Evolutionary conservation across 441 rosid genomes (phyloP).

Genomic region (Populus hybrid): DNA sequence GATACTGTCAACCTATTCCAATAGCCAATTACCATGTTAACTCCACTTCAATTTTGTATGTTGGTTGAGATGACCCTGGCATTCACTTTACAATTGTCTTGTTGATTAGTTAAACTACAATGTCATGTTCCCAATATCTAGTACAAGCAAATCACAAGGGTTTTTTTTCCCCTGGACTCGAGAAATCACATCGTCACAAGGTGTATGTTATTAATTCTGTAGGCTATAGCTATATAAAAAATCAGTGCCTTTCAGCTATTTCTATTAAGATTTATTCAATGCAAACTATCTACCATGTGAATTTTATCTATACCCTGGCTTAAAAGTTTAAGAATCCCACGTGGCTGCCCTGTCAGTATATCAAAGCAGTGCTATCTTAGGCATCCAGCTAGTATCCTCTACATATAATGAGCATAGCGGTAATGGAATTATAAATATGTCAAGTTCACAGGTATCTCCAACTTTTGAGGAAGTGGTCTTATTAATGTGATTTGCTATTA

Average conservation of each 20-base stretch:
- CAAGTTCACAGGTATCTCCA: background rate
- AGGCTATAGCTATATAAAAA: background rate
- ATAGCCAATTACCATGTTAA: background rate
- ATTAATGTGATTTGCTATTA: background rate
- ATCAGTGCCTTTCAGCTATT: background rate
- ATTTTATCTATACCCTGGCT: too few relatives aligned
- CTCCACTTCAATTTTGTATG: background rate
- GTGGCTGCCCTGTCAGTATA: background rate
- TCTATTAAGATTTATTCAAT: background rate
- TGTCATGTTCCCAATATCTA: background rate
- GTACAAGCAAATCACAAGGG: background rate
- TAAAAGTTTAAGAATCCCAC: background rate
- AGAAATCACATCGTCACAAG: background rate
- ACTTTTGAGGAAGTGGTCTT: background rate
- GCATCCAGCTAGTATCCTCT: background rate
- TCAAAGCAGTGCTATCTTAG: background rate
- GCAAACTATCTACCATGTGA: background rate
- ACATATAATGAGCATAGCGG: background rate
- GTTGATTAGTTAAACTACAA: background rate
- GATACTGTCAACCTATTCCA: conserved; percentile 18
- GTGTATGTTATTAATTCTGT: background rate
- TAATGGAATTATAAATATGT: background rate
- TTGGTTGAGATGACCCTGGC: background rate
- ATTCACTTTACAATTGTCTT: background rate
- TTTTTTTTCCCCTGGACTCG: background rate